Percentiles rank a stretch among this genome's conserved stretches.
These are phyloP conservation scores for Diutina scorzettiae DNA, from an alignment of 1,139 yeast species.

Conservation along the genomic window DNA sequence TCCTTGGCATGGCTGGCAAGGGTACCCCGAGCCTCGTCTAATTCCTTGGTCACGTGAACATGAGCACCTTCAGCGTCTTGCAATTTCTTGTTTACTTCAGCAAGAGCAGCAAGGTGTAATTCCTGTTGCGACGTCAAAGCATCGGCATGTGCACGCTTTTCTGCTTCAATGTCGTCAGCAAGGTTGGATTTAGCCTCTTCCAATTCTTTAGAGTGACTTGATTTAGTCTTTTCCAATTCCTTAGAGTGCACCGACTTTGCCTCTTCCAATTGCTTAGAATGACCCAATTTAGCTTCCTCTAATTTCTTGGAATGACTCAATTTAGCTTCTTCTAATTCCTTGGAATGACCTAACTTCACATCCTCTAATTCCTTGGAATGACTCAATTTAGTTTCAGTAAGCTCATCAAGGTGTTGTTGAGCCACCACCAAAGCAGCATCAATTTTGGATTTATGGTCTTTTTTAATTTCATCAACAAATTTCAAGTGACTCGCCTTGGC, in stretches of 20 bases:
- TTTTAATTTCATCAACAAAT: neutral
- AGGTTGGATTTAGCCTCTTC: neutral
- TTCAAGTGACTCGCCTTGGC: neutral
- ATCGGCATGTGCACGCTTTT: neutral
- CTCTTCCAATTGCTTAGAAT: neutral
- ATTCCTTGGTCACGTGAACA: neutral
- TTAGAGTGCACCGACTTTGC: neutral
- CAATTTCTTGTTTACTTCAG: neutral
- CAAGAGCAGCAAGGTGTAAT: neutral
- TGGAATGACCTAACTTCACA: neutral
- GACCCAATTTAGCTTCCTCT: neutral
- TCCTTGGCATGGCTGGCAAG: neutral
- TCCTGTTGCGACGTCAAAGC: neutral
- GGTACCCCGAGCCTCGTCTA: neutral
- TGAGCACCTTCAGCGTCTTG: neutral
- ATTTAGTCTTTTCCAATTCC: neutral
- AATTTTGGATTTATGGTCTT: neutral
- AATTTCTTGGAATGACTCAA: neutral
- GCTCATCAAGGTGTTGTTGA: too few relatives aligned
- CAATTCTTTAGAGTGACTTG: neutral
- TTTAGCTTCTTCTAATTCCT: neutral
- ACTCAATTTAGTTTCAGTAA: too few relatives aligned
- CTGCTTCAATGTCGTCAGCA: neutral
- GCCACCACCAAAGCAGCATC: neutral
- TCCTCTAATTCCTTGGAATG: neutral